These are phyloP conservation scores for Penicillium polonicum DNA, from an alignment of 2,329 filamentous ascomycete species.

Conservation along the genomic window DNA sequence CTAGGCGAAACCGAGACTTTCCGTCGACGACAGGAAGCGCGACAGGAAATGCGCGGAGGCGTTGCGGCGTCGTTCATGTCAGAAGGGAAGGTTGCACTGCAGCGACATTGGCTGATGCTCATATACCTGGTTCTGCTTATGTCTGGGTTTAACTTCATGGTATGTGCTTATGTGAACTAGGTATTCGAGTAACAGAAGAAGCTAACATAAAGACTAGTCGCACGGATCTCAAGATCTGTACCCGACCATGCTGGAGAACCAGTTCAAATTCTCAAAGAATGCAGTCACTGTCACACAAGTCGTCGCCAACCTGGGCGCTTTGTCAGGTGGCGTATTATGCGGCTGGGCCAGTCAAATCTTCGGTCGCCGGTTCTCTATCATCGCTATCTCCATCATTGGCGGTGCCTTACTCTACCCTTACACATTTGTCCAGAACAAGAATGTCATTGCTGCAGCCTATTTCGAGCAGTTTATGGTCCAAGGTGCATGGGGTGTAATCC, in stretches of 20 bases:
- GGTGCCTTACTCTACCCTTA: slow-evolving; percentile 83
- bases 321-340: slow-evolving; percentile 64
- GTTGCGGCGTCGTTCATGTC: slow-evolving; percentile 67
- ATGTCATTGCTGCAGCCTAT: slow-evolving; percentile 75
- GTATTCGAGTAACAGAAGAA: slow-evolving; percentile 6
- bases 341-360: slow-evolving; percentile 69
- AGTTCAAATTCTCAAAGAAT: slow-evolving; percentile 56
- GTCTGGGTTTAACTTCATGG: slow-evolving; percentile 90
- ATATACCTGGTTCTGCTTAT: slow-evolving; percentile 81
- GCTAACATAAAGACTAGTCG: slow-evolving; percentile 41
- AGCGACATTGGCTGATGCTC: slow-evolving; percentile 76
- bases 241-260: slow-evolving; percentile 59
- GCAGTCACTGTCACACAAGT: slow-evolving; percentile 69
- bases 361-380: slow-evolving; percentile 67
- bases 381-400: slow-evolving; percentile 62
- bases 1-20: slow-evolving; percentile 78
- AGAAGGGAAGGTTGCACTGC: slow-evolving; percentile 76
- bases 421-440: slow-evolving; percentile 62
- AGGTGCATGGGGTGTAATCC: slow-evolving; percentile 74
- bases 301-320: slow-evolving; percentile 69
- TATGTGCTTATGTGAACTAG: slow-evolving; percentile 27
- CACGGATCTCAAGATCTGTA: slow-evolving; percentile 71
- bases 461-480: slow-evolving; percentile 80
- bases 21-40: slow-evolving; percentile 62
- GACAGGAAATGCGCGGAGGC: slow-evolving; percentile 56